Evolutionary conservation across 2,329 filamentous ascomycete species (phyloP).

Genomic region (Myriosclerotinia scirpicola): DNA sequence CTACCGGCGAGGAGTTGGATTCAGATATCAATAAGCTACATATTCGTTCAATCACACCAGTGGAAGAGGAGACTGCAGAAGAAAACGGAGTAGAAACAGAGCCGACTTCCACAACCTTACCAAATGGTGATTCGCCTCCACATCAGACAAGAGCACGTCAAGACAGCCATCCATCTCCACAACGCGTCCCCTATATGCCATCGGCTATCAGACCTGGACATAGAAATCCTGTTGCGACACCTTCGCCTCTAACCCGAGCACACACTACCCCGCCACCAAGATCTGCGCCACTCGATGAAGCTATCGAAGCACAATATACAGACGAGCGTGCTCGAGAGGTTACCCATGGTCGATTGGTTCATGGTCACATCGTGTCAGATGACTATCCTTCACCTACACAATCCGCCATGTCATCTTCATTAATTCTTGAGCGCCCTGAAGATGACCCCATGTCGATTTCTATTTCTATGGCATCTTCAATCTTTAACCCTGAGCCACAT

Average conservation of each 20-base stretch:
- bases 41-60: slow-evolving; percentile 27
- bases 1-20: slow-evolving; percentile 51
- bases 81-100: slow-evolving; percentile 13
- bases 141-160: slow-evolving; percentile 32
- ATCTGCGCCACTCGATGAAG: slow-evolving; percentile 36
- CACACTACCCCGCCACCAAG: slow-evolving; percentile 28
- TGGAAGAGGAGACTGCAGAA: slow-evolving; percentile 22
- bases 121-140: slow-evolving; percentile 28
- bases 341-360: slow-evolving; percentile 84
- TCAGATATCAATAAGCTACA: slow-evolving; percentile 36
- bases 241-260: slow-evolving; percentile 33
- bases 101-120: slow-evolving; percentile 22
- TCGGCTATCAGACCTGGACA: slow-evolving; percentile 32
- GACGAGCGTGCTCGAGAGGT: slow-evolving; percentile 86
- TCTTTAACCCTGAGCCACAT: slow-evolving; percentile 68
- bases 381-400: slow-evolving; percentile 78
- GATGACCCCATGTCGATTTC: slow-evolving; percentile 70
- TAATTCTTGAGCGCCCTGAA: slow-evolving; percentile 53
- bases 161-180: slow-evolving; percentile 34
- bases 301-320: slow-evolving; percentile 38
- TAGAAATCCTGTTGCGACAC: slow-evolving; percentile 23
- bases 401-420: slow-evolving; percentile 64
- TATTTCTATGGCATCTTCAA: slow-evolving; percentile 68
- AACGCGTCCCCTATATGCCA: slow-evolving; percentile 29
- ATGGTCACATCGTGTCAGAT: slow-evolving; percentile 94